Evolutionary conservation across 257 asterid genomes (phyloP), one percentile per base, ranked within the genome.

Genomic region (Henckelia pumila): DNA sequence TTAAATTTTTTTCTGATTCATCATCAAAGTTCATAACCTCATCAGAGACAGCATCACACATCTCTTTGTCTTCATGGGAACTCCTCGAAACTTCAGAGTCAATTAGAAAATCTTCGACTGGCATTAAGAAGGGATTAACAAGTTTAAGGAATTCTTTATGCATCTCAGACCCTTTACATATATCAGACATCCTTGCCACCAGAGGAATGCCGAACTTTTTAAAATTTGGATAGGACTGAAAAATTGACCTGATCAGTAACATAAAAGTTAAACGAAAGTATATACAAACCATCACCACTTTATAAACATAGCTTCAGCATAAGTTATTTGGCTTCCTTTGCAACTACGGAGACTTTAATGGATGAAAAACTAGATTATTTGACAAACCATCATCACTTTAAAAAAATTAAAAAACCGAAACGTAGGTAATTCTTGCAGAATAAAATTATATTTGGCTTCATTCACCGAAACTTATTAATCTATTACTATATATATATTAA

Each of bases 181-280:
- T 68, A 74, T 74, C 78, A 71, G 85, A 71, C 30, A 89, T 73
- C 79, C 84, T 83, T 29, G 88, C 71, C 52, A 86, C 73, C 23
- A 86, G 85, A 66, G 96, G 96, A 76, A 81, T 60, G 70, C 87
- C 94, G 66, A 89, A 81, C 73, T 53, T 81, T 83, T 71, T 74
- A 64, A 6, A 59, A 72, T 64, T 17, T 25, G 69, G 22, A 47
- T 5, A 60, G 40, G 63, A 33, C 23, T 40, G 67, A 57, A 20
- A 0, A 55, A 10, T 62, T 40, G 79, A 75, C 79, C 93, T 84
- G 85, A 64, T 22, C 50, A 66, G 61, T n/a, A 61, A 3, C 13
- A 71, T 28, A 64, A 74, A 3, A 8, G 64, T 47, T 37, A 62
- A 37, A 60, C 56, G 62, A 26, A 65, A 50, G 47, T 35, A 35